Evolutionary conservation across 352 stramenopile species (phyloP), one percentile per base, ranked within the genome.

Genomic region (Blastocystis sp.): DNA sequence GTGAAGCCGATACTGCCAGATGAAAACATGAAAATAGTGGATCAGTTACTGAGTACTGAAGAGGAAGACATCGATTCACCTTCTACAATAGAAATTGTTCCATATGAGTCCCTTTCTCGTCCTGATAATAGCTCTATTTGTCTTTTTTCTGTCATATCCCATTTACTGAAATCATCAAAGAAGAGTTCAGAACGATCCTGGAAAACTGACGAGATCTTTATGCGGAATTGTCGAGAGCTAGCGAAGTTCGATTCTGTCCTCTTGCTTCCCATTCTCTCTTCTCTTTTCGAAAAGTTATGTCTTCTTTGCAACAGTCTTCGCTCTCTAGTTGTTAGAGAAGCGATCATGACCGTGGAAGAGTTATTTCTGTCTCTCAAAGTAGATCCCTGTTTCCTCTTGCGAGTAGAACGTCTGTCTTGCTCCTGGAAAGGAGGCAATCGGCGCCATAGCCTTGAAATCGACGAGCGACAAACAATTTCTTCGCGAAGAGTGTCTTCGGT

Each of bases 401-500:
- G 20, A 68, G 20, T 64, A 62, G 26, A 24, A 79, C 59, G 41
- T 18, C n/a, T 81, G 34, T 30, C 8, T 63, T 5, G 4, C 34
- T 20, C 3, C 26, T 7, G 43, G 39, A 3, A 41, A 37, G 13
- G 70, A 81, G 34, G 20, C 30, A 2, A 16, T 81, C 0, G 43
- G 2, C 3, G 45, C 65, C 16, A 41, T 81, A 18, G 37, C 39
- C 47, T 13, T 43, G 43, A 81, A 81, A 24, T 62, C 45, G 5
- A 24, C 37, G 30, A 41, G 37, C 24, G 70, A 81, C 24, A 81
- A 81, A n/a, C 70, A 81, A 20, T 81, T 81, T 45, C n/a, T 81
- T 24, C 70, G 70, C n/a, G 70, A 81, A 47, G 70, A 81, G 45
- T 45, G 70, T 65, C 16, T 45, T 26, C 55, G 24, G n/a, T 81